Evolutionary conservation across 495 filamentous ascomycete genomes (phyloP), one percentile per base, ranked within the genome.

Genomic region (Lepidopterella palustris): DNA sequence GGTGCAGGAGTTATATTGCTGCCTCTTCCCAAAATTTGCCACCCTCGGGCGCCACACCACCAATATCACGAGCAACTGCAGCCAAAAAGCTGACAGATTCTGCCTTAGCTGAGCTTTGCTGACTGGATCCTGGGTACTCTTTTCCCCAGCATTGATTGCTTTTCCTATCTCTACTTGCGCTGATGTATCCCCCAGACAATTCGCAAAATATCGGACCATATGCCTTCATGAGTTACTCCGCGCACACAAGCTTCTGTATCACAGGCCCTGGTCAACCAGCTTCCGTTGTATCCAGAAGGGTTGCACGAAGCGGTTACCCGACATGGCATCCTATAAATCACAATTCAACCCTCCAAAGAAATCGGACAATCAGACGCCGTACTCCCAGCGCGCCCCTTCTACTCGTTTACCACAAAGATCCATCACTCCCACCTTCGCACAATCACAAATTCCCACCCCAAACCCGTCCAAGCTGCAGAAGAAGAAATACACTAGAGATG

Each of bases 321-420:
- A 60, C 24, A 71, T 71, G 69, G 61, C 69, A 63, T 70, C 67
- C 29, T 63, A 67, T 58, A 67, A 63, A 45, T 68, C 67, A 63
- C 64, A 69, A 11, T 53, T 51, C 55, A 64, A 59, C 55, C 49
- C 55, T 62, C 55, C 60, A 45, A 60, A 50, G 55, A 61, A 62
- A 45, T 50, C 48, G 23, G 65, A 68, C 21, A 58, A 58, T 6
- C 58, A 61, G 52, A 47, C 58, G 57, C 60, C 60, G 60, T 65
- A 63, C 57, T 15, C 62, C 42, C 48, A 53, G 18, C 65, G 59
- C 25, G 51, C 55, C 28, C 47, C 57, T 13, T 55, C 59, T 15
- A 69, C 67, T 52, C 59, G 67, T 28, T 42, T 64, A 50, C 68
- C 65, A 21, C 55, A 55, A 25, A 53, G 63, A 53, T 61, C 63